Evolutionary conservation across 495 filamentous ascomycete species (phyloP), one percentile per base, ranked within the genome.

Genomic region (Xylona heveae): DNA sequence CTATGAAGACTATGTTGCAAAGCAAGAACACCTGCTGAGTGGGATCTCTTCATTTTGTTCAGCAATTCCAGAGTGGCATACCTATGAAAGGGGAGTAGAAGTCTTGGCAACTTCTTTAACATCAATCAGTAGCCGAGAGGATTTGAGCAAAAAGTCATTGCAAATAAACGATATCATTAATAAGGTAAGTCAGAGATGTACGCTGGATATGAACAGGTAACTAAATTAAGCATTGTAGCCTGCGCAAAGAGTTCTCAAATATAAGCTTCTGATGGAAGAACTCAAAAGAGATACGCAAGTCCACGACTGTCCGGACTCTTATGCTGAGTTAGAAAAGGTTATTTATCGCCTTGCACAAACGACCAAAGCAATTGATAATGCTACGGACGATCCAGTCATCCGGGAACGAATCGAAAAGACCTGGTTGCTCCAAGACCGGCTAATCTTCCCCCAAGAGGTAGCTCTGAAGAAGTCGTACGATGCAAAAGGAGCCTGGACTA

Each of bases 211-310:
- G 1, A 26, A 26, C 10, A 13, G 24, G 10, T 34, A 19, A 24
- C 31, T n/a, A 28, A 3, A 38, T 20, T 9, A 10, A 25, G 6
- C n/a, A 5, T 41, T 16, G 1, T 42, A 93, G 88, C 88, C 88
- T 0, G 80, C 93, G 34, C 88, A 97, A 57, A 66, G 88, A 21
- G 66, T 95, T 9, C 90, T 79, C 62, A 82, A 77, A 55, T 97
- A 97, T 52, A 78, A 79, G 6, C 62, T 97, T 21, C 58, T 97
- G 14, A 79, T 95, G 32, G 61, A 70, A 4, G 80, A 93, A 36
- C 57, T 97, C 23, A 58, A 79, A 35, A 79, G 73, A 41, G 58
- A 76, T 38, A 94, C 83, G 0, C 77, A 78, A 9, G 75, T 78
- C 5, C 69, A 68, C 37, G 85, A 94, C 42, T 84, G 80, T 44